phyloP scores from a whole-genome alignment of 768 basidiomycete species.

The Phylloporus sp. region DNA sequence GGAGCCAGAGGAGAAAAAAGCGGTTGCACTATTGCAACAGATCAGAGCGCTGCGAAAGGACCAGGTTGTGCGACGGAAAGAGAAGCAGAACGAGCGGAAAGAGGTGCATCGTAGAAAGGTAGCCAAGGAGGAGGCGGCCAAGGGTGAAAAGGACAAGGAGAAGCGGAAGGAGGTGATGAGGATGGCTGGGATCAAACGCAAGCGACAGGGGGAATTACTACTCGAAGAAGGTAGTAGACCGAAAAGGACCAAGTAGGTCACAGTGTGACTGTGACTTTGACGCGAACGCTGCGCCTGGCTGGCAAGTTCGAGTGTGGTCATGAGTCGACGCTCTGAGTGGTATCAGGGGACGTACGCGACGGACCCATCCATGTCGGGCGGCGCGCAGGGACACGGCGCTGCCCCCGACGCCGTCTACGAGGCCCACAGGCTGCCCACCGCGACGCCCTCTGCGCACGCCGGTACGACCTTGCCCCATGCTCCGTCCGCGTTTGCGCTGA shows the following conservation, averaged over 20 bases:
- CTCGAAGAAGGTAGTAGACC: conserved; percentile 48
- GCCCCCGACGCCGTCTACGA: conserved; percentile 54
- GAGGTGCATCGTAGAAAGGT: conserved; percentile 64
- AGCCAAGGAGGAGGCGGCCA: conserved; percentile 60
- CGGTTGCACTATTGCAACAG: conserved; percentile 87
- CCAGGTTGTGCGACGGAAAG: conserved; percentile 69
- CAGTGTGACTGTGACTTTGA: conserved; percentile 20
- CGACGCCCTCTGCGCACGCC: conserved; percentile 71
- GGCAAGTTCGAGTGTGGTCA: conserved; percentile 12
- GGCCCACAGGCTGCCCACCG: conserved; percentile 63
- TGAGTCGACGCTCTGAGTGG: conserved; percentile 27
- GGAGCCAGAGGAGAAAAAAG: conserved; percentile 93
- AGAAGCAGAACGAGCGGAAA: conserved; percentile 81
- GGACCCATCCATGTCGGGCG: conserved; percentile 3
- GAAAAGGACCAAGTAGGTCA: conserved; percentile 34
- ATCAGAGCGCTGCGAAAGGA: conserved; percentile 89
- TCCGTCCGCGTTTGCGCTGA: conserved; percentile 12
- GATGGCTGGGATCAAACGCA: conserved; percentile 62
- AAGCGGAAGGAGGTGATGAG: conserved; percentile 75
- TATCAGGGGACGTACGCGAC: conserved; percentile 15
- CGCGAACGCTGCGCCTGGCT: too few relatives aligned
- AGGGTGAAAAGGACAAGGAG: conserved; percentile 67
- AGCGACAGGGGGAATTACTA: conserved; percentile 60
- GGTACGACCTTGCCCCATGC: conserved; percentile 39
- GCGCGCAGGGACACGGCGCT: conserved; percentile 12